Evolutionary conservation across 164 flowering plant species (phyloP).

Genomic region (Berberis thunbergii): DNA sequence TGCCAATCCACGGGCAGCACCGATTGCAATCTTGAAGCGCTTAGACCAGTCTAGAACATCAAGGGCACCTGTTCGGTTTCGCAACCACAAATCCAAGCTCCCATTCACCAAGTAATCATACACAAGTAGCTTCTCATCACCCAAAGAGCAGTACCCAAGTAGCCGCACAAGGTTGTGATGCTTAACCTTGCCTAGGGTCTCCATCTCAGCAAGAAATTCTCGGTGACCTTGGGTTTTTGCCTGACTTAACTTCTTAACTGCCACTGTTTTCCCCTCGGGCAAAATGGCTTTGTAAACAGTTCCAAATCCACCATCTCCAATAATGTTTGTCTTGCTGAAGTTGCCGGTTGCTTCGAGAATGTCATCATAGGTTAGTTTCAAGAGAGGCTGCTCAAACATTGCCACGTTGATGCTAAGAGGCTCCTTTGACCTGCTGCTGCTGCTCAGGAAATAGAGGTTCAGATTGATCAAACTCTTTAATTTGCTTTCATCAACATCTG

Average conservation of each 20-base stretch:
- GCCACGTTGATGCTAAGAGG: conserved; percentile 74
- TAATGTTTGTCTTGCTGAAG: conserved; percentile 66
- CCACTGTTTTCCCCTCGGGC: conserved; percentile 51
- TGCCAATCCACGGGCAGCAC: conserved; percentile 71
- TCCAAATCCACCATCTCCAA: conserved; percentile 85
- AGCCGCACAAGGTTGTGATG: conserved; percentile 62
- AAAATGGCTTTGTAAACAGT: conserved; percentile 66
- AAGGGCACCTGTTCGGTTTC: conserved; percentile 46
- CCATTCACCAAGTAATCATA: conserved; percentile 80
- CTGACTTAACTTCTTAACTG: conserved; percentile 74
- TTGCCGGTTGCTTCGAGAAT: conserved; percentile 63
- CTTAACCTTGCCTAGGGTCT: conserved; percentile 72
- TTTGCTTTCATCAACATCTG: conserved; percentile 35
- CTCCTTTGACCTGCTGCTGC: conserved; percentile 64
- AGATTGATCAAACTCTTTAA: conserved; percentile 31
- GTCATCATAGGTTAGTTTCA: conserved; percentile 52
- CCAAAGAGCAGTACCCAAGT: conserved; percentile 70
- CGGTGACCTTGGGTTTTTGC: conserved; percentile 69
- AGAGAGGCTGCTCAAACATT: conserved; percentile 72
- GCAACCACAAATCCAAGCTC: conserved; percentile 69
- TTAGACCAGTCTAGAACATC: conserved; percentile 55
- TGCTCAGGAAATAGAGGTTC: conserved; percentile 42
- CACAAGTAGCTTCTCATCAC: conserved; percentile 71
- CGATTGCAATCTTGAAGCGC: conserved; percentile 52
- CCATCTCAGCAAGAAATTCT: conserved; percentile 81